Evolutionary conservation across 352 stramenopile genomes (phyloP).

Genomic region (Phytophthora aleatoria): DNA sequence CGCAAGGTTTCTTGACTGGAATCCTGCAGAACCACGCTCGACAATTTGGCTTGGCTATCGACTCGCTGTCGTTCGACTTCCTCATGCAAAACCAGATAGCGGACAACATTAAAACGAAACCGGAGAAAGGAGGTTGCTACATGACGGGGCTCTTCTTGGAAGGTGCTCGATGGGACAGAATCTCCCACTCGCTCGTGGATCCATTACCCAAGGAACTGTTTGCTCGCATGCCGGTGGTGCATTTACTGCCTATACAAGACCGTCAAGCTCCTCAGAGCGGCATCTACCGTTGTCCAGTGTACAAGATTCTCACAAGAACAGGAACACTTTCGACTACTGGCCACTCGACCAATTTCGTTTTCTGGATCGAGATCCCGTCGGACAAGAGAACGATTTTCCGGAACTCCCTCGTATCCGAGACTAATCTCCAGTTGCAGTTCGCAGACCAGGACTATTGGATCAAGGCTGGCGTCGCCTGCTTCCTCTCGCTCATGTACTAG

Average conservation of each 20-base stretch:
- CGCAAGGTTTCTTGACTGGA: slow-evolving; percentile 91
- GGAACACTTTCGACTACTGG: slow-evolving; percentile 95
- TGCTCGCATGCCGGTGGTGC: slow-evolving; percentile 90
- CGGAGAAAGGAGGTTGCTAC: slow-evolving; percentile 84
- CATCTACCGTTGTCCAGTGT: slow-evolving; percentile 94
- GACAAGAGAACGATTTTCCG: slow-evolving; percentile 79
- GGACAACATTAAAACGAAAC: slow-evolving; percentile 59
- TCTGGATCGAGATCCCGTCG: slow-evolving; percentile 96
- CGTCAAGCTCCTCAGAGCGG: slow-evolving; percentile 73
- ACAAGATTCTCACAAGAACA: slow-evolving; percentile 94
- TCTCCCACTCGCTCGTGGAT: slow-evolving; percentile 79
- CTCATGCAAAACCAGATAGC: slow-evolving; percentile 70
- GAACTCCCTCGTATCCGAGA: slow-evolving; percentile 93
- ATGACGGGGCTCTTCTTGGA: slow-evolving; percentile 93
- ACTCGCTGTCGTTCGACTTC: slow-evolving; percentile 92
- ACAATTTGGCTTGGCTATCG: slow-evolving; percentile 89
- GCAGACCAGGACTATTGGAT: slow-evolving; percentile 96
- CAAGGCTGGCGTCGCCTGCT: slow-evolving; percentile 94
- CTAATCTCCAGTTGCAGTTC: slow-evolving; percentile 90
- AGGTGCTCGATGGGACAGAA: slow-evolving; percentile 89
- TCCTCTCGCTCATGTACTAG: slow-evolving; percentile 93
- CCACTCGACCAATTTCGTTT: slow-evolving; percentile 97
- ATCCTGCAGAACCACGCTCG: slow-evolving; percentile 93
- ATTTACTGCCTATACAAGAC: slow-evolving; percentile 85
- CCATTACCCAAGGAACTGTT: slow-evolving; percentile 93